Evolutionary conservation across 177 flowering plant species (phyloP), one percentile per base, ranked within the genome.

Genomic region (Vitis hybrid): DNA sequence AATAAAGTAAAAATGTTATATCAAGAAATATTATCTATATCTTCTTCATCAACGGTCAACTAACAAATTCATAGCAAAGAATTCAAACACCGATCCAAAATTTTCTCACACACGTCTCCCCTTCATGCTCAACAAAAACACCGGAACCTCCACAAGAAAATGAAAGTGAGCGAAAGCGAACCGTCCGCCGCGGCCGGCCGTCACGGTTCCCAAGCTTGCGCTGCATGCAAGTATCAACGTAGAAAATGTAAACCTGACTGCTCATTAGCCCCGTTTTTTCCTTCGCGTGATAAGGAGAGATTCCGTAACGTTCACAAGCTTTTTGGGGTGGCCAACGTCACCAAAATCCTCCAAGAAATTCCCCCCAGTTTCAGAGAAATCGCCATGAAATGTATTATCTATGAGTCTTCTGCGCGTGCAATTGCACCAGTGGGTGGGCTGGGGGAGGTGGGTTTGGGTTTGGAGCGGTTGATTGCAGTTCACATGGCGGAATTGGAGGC

Each of bases 141-240:
- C 2, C 55, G 55, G 15, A 12, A 12, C 15, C 15, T 1, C 15
- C 16, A 3, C 0, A 52, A 0, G 15, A 52, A 3, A 10, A 13
- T n/a, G 15, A 13, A 5, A 12, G 1, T 31, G 51, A 9, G 31
- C 31, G 31, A 29, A 29, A 9, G 31, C 31, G 31, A 29, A 29
- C 31, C 31, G 31, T 29, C 31, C 31, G 31, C 4, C 31, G 31
- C 31, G 1, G 31, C 31, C 31, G 31, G 31, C 31, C 31, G 31
- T 29, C 31, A 29, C 31, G 31, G 31, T 10, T 3, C 51, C 67
- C 83, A 80, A 26, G 86, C 89, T 5, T 87, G 91, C 67, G 89
- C 91, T 15, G 85, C 85, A 1, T 87, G 91, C 67, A 84, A 77
- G 60, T 66, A 77, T 74, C 87, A 81, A 31, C 82, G 91, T 0